Evolutionary conservation across 257 asterid species (phyloP).

Genomic region (Solanum corneliomulleri): DNA sequence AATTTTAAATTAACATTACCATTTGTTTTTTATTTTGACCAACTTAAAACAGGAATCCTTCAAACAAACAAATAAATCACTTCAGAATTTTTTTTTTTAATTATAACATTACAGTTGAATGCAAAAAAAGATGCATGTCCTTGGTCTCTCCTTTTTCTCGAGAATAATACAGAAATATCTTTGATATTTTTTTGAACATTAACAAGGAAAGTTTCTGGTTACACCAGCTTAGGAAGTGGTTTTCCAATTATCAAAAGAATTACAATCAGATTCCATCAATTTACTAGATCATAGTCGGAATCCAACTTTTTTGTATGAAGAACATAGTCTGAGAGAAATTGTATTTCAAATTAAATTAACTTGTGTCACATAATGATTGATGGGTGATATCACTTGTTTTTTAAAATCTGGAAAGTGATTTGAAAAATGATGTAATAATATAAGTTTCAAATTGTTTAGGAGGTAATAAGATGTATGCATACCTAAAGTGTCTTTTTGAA

Average conservation of each 20-base stretch:
- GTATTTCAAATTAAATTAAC: no score
- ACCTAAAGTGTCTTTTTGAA: no score
- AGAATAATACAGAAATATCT: background rate
- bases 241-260: background rate
- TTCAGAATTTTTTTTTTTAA: background rate
- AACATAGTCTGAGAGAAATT: background rate
- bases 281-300: background rate
- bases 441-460: no score
- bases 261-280: background rate
- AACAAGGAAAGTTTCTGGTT: background rate
- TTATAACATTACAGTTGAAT: background rate
- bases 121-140: background rate
- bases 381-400: no score
- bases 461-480: no score
- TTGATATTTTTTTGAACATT: background rate
- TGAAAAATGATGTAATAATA: no score
- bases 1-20: background rate
- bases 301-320: background rate
- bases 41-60: background rate
- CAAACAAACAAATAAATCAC: background rate
- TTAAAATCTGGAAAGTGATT: no score
- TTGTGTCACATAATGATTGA: no score
- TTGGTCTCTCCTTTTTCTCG: background rate
- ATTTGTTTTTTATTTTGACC: background rate
- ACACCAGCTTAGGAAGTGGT: background rate